phyloP scores from a whole-genome alignment of 768 basidiomycete genomes.

The Tricholoma terreum region DNA sequence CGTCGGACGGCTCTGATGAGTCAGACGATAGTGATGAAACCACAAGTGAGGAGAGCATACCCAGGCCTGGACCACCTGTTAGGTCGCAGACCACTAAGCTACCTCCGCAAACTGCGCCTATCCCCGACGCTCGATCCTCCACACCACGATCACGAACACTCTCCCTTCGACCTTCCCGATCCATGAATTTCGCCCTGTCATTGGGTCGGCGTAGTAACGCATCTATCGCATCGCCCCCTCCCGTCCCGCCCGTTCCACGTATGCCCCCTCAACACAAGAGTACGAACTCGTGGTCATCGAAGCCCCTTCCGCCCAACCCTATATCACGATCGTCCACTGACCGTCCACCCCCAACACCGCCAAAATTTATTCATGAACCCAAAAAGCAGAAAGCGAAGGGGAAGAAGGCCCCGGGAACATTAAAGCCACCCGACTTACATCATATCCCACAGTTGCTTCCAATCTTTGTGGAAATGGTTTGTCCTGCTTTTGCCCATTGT shows the following conservation, averaged over 20 bases:
- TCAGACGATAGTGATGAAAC: slow-evolving; percentile 22
- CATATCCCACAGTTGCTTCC: slow-evolving; percentile 83
- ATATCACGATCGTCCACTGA: slow-evolving; percentile 21
- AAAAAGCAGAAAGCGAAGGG: slow-evolving; percentile 26
- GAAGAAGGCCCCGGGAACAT: slow-evolving; percentile 42
- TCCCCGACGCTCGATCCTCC: slow-evolving; percentile 9
- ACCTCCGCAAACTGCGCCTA: slow-evolving; percentile 2
- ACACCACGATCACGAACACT: slow-evolving; percentile 33
- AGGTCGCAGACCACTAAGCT: slow-evolving; percentile 13
- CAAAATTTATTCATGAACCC: slow-evolving; percentile 1
- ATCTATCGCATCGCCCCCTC: slow-evolving; percentile 41
- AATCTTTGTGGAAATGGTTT: slow-evolving; percentile 88
- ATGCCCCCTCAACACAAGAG: slow-evolving; percentile 38
- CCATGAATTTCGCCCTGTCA: slow-evolving; percentile 35
- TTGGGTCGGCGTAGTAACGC: slow-evolving; percentile 27
- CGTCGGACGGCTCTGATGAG: slow-evolving; percentile 24
- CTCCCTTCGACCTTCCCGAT: slow-evolving; percentile 47
- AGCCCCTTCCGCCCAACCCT: slow-evolving; percentile 40
- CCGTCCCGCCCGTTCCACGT: slow-evolving; percentile 39
- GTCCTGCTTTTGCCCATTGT: slow-evolving; percentile 20
- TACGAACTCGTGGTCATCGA: slow-evolving; percentile 23
- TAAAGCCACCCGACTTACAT: slow-evolving; percentile 73
- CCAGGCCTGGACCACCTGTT: slow-evolving; percentile 8
- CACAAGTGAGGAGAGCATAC: slow-evolving; percentile 22
- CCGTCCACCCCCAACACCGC: slow-evolving; percentile 17